Base-by-base conservation (phyloP, 768 basidiomycete species). In the Cystoderma amianthinum region DNA sequence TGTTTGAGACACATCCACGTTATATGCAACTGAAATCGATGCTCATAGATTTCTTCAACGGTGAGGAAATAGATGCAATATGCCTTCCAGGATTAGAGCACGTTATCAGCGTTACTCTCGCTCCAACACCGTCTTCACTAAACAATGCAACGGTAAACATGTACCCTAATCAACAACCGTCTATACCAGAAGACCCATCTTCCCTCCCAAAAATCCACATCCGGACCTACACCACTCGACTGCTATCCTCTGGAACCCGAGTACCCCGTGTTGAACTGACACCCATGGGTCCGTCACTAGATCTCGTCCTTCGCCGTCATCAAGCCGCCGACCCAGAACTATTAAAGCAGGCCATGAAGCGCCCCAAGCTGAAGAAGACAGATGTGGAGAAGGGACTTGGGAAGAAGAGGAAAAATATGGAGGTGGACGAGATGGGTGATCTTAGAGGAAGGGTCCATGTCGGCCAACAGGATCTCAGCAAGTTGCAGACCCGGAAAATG, bases 341-440 rank as follows among this genome's bases (percentile, higher is more conserved):
- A 54, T 67, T 82, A 64, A 90, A 88, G 61, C 74, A 72, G 45
- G 89, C 94, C 10, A 73, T 90, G 72, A 85, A 69, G 58, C 71
- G 82, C 44, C 86, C 89, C 12, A 96, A 94, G 69, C 51, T 97
- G 47, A 87, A 85, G 68, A 93, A 95, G 70, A 74, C 72, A 44
- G 88, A 93, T 24, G 65, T 95, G 36, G 90, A 88, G 65, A 80
- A 74, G 58, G 91, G 92, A 0, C 55, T 91, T 7, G 91, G 89
- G n/a, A 89, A 88, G 74, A 89, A 87, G 73, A 78, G 73, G 63
- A 94, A 92, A 78, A 99, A 99, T 57, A 57, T 91, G 62, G 91
- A 92, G 68, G 88, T 92, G 53, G 95, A 99, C 68, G 91, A 89
- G 62, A 96, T 98, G 95, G 96, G 96, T 43, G 90, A 99, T 58